A percentile compares a stretch with the other conserved stretches of the same genome.
phyloP scores from a whole-genome alignment of 495 filamentous ascomycete genomes.

The Chaetomidium leptoderma region DNA sequence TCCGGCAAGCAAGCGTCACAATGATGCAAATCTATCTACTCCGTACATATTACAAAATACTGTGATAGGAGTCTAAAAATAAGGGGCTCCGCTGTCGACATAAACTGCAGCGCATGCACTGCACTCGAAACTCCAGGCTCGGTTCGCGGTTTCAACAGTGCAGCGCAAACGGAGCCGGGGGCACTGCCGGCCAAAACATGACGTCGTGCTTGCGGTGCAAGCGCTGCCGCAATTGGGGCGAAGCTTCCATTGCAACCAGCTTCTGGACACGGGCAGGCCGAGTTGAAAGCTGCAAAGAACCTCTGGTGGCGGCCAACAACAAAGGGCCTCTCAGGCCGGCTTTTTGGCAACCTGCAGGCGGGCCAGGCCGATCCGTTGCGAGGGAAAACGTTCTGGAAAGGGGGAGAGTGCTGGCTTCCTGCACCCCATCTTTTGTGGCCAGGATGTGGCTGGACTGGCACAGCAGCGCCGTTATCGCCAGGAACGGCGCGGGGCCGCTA shows the following conservation, averaged over 20 bases:
- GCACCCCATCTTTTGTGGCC: conserved; percentile 24
- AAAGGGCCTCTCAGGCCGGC: background rate
- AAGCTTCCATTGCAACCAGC: background rate
- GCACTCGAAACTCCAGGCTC: background rate
- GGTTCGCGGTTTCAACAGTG: background rate
- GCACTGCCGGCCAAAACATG: background rate
- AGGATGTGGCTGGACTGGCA: conserved; percentile 13
- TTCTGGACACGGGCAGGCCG: background rate
- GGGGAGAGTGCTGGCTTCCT: conserved; percentile 13
- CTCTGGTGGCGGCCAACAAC: background rate
- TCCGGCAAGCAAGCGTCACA: no score
- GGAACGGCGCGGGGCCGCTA: conserved; percentile 17
- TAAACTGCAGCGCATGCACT: background rate
- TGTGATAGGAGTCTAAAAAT: background rate
- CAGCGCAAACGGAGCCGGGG: no score
- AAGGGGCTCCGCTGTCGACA: background rate
- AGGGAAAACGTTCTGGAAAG: conserved; percentile 24
- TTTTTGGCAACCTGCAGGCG: background rate
- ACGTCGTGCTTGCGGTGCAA: background rate
- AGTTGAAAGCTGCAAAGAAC: background rate
- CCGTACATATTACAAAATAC: background rate
- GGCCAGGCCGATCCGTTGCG: conserved; percentile 1
- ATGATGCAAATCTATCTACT: background rate
- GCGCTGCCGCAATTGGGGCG: background rate
- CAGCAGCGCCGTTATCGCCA: conserved; percentile 23